Conservation (phyloP, 805 yeast genomes). For the Lipomyces japonicus region DNA sequence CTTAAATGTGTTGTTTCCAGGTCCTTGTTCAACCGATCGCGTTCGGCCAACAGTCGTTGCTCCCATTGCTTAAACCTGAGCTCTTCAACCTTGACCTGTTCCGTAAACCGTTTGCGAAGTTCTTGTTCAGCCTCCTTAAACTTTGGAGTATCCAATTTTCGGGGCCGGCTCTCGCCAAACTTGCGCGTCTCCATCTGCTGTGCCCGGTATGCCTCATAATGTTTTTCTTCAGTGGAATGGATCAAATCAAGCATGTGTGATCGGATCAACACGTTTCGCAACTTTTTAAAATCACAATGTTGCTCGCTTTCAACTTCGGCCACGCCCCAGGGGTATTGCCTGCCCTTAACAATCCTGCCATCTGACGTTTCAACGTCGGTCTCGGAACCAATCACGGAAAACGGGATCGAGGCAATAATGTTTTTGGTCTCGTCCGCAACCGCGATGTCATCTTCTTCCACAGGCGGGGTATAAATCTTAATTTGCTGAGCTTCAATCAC, state of each 20-base stretch:
- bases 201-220: slow-evolving; percentile 67
- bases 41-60: slow-evolving; percentile 89
- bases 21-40: slow-evolving; percentile 90
- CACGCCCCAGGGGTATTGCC: slow-evolving; percentile 80
- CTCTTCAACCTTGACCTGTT: slow-evolving; percentile 94
- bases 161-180: slow-evolving; percentile 40
- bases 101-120: slow-evolving; percentile 89
- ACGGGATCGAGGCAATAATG: slow-evolving; percentile 51
- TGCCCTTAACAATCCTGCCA: slow-evolving; percentile 59
- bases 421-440: slow-evolving; percentile 32
- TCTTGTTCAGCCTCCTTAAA: slow-evolving; percentile 96
- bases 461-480: slow-evolving; percentile 50
- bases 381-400: slow-evolving; percentile 66
- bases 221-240: slow-evolving; percentile 61
- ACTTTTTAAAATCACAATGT: slow-evolving; percentile 70
- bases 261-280: slow-evolving; percentile 63
- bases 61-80: slow-evolving; percentile 99
- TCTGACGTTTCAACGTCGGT: slow-evolving; percentile 43
- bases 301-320: slow-evolving; percentile 74
- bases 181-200: slow-evolving; percentile 52
- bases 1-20: slow-evolving; percentile 73
- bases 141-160: slow-evolving; percentile 68
- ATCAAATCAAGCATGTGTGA: slow-evolving; percentile 75
- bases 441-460: slow-evolving; percentile 41
- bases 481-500: slow-evolving; percentile 55